A percentile compares a stretch with the other conserved stretches of the same genome.
These are phyloP conservation scores for Taphrina communis DNA, from an alignment of 1,139 yeast species.

Conservation along the genomic window DNA sequence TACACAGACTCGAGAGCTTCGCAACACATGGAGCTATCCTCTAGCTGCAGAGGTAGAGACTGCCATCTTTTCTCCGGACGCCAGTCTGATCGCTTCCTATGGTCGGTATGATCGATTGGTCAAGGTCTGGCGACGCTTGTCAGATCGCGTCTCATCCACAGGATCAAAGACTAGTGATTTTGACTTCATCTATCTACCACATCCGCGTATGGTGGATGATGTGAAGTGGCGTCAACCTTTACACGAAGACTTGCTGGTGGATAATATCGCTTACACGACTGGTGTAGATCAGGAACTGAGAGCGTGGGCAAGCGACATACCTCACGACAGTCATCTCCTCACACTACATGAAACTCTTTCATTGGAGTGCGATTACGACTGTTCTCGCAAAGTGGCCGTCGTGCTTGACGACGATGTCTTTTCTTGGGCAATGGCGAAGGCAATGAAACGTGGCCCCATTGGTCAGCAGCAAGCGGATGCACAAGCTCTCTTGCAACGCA, in stretches of 20 bases:
- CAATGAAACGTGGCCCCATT: conserved; percentile 26
- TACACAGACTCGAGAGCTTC: conserved; percentile 57
- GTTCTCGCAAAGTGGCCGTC: conserved; percentile 54
- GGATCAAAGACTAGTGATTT: conserved; percentile 65
- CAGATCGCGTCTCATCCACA: conserved; percentile 66
- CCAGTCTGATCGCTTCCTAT: conserved; percentile 68
- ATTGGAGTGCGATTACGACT: conserved; percentile 43
- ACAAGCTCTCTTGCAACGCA: conserved; percentile 48
- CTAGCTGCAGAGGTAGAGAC: conserved; percentile 52
- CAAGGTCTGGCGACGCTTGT: conserved; percentile 68
- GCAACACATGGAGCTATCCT: conserved; percentile 58
- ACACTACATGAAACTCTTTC: conserved; percentile 47
- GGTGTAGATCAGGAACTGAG: conserved; percentile 64
- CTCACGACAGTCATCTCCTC: conserved; percentile 46
- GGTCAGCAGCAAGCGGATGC: conserved; percentile 42
- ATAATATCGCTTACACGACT: conserved; percentile 64
- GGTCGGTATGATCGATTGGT: conserved; percentile 68
- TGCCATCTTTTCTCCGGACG: conserved; percentile 60
- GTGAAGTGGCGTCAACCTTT: conserved; percentile 60
- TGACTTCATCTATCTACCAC: conserved; percentile 72
- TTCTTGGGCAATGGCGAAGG: conserved; percentile 40
- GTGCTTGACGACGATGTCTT: conserved; percentile 54
- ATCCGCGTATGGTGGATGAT: conserved; percentile 63
- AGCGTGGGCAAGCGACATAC: conserved; percentile 75
- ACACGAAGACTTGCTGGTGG: conserved; percentile 47